phyloP scores from a whole-genome alignment of 805 yeast genomes.

The Lachancea quebecensis region DNA sequence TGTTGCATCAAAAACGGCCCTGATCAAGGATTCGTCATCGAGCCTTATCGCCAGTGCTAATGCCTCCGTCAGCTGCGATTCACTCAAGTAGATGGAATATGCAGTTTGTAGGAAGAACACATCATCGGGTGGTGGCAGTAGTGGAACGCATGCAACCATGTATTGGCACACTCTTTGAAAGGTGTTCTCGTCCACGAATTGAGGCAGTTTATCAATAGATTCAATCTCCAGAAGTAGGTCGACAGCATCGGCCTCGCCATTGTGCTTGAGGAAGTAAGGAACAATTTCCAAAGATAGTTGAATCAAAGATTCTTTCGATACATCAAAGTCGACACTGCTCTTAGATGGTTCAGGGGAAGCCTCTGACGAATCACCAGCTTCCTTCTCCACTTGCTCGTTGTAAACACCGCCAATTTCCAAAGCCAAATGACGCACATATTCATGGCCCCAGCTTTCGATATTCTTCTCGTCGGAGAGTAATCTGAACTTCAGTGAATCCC shows the following conservation, averaged over 20 bases:
- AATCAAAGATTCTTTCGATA: conserved; percentile 40
- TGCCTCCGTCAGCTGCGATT: conserved; percentile 82
- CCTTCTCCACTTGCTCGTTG: conserved; percentile 43
- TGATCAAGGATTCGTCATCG: conserved; percentile 72
- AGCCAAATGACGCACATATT: conserved; percentile 92
- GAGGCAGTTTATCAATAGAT: conserved; percentile 71
- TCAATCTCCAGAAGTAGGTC: conserved; percentile 89
- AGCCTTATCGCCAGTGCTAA: conserved; percentile 81
- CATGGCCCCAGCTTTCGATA: conserved; percentile 94
- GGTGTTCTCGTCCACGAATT: conserved; percentile 77
- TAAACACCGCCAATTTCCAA: conserved; percentile 88
- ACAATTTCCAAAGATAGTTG: conserved; percentile 69
- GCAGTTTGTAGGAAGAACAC: conserved; percentile 81
- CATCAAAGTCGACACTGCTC: conserved; percentile 6
- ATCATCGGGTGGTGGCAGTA: conserved; percentile 93
- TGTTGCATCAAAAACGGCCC: conserved; percentile 76
- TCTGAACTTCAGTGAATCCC: conserved; percentile 76
- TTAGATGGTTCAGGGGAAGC: conserved; percentile 13
- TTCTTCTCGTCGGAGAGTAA: conserved; percentile 50
- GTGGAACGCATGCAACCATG: conserved; percentile 94
- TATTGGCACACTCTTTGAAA: conserved; percentile 87
- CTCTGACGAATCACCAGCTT: conserved; percentile 22
- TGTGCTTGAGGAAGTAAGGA: conserved; percentile 85
- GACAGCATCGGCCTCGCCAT: conserved; percentile 98
- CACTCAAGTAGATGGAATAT: conserved; percentile 70